These are phyloP conservation scores for Penicillium psychrofluorescens DNA, from an alignment of 495 filamentous ascomycete species.

Conservation along the genomic window DNA sequence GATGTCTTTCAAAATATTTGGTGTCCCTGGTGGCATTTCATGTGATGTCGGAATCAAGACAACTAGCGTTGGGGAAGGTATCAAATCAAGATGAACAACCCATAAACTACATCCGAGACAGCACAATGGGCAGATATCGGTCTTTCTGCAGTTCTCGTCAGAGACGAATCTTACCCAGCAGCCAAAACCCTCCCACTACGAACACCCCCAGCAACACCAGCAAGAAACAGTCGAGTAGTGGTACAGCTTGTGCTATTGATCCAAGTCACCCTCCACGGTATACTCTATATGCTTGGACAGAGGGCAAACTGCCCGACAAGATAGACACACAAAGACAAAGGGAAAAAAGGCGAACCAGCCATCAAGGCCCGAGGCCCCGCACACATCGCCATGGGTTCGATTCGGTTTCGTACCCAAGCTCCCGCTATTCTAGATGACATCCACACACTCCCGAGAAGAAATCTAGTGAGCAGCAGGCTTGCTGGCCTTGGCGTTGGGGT, in stretches of 20 bases:
- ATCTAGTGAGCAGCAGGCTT: slow-evolving; percentile 37
- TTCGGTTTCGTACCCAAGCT: slow-evolving; percentile 3
- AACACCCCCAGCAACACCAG: not conserved
- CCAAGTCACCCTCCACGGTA: slow-evolving; percentile 30
- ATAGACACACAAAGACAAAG: slow-evolving; percentile 9
- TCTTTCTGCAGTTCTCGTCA: no score
- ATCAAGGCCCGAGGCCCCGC: slow-evolving; percentile 12
- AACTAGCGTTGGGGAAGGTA: no score
- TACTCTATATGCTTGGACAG: slow-evolving; percentile 41
- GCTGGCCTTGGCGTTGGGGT: slow-evolving; percentile 57
- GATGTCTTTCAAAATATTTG: no score
- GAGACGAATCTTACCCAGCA: no score
- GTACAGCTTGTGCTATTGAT: slow-evolving; percentile 41
- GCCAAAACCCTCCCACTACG: not conserved
- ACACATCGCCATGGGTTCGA: slow-evolving; percentile 7
- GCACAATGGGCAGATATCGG: no score
- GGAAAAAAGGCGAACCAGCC: slow-evolving; percentile 12
- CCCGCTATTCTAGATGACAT: slow-evolving; percentile 9
- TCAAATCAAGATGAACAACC: no score
- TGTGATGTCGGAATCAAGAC: no score
- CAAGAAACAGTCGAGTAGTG: slow-evolving; percentile 16
- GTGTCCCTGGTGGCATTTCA: no score
- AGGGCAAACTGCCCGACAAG: slow-evolving; percentile 28
- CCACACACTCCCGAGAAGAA: slow-evolving; percentile 9
- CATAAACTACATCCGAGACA: no score